phyloP scores from a whole-genome alignment of 2,329 filamentous ascomycete species.

The Hymenoscyphus scutula region DNA sequence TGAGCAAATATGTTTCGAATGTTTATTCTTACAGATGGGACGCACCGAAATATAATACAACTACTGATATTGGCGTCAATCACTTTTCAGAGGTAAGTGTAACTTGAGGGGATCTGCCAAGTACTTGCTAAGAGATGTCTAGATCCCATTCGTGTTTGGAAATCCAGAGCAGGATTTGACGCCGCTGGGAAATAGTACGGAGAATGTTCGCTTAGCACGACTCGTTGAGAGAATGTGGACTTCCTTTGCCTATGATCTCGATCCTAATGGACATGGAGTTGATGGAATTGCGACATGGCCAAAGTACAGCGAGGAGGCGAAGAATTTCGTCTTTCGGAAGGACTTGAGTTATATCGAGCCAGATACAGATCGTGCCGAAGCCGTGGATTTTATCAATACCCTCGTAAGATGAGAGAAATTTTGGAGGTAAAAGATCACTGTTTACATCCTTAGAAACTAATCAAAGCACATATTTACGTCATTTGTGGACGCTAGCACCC shows the following conservation, averaged over 20 bases:
- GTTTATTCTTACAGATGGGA: constrained; percentile 4
- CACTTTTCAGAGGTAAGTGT: background rate
- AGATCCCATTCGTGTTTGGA: background rate
- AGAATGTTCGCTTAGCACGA: background rate
- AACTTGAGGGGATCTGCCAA: background rate
- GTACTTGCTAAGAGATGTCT: background rate
- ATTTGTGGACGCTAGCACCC: background rate
- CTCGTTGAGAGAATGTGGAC: background rate
- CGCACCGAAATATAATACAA: background rate
- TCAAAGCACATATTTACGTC: background rate
- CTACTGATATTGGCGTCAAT: background rate
- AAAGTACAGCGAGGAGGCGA: constrained; percentile 2
- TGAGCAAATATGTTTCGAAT: background rate
- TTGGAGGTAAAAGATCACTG: background rate
- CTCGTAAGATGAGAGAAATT: background rate
- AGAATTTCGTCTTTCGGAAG: background rate
- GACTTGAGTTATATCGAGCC: constrained; percentile 2
- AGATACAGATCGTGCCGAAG: background rate
- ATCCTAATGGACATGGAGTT: background rate
- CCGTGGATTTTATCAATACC: background rate
- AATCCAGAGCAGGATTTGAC: background rate
- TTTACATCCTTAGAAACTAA: background rate
- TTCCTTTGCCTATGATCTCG: background rate
- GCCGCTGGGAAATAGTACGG: background rate
- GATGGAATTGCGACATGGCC: background rate